Conservation (phyloP, 139 green algal genomes). For the Chlorella sp. region DNA sequence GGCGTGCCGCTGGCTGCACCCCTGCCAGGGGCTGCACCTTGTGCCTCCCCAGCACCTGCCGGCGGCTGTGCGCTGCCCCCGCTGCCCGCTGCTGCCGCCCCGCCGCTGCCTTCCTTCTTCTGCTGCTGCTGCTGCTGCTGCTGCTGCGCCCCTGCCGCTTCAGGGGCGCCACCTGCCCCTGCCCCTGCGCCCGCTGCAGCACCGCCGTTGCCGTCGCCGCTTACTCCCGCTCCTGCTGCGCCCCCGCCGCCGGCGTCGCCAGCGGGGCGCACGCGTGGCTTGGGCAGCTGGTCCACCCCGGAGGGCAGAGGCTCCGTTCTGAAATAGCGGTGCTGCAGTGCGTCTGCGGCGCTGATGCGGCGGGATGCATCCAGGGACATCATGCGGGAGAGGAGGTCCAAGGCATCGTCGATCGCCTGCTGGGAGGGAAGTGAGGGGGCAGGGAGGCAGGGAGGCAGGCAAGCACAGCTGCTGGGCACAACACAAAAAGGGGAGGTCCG, state of each 20-base stretch:
- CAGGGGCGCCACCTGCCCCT: not conserved
- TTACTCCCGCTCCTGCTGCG: not conserved
- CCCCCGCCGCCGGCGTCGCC: not conserved
- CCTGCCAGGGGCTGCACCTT: not conserved
- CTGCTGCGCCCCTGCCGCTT: not conserved
- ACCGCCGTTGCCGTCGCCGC: too few relatives aligned
- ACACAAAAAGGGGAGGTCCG: too few relatives aligned
- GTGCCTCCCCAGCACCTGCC: not conserved
- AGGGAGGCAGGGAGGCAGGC: not conserved
- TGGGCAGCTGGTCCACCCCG: constrained; percentile 60
- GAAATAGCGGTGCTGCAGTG: constrained; percentile 84
- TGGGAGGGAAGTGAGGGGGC: too few relatives aligned
- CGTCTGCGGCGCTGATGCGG: constrained; percentile 64
- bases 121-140: not conserved
- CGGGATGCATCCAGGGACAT: constrained; percentile 57
- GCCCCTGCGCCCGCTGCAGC: too few relatives aligned
- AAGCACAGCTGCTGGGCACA: too few relatives aligned
- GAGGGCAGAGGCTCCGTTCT: constrained; percentile 62
- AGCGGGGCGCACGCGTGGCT: not conserved
- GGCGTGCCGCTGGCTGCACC: not conserved
- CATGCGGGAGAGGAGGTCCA: constrained; percentile 67
- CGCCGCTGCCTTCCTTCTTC: not conserved
- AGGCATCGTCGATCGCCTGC: constrained; percentile 68
- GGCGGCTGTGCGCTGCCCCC: not conserved
- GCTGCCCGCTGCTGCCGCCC: not conserved